phyloP scores from a whole-genome alignment of 176 grass and related monocot species.

The Elaeis guineensis region DNA sequence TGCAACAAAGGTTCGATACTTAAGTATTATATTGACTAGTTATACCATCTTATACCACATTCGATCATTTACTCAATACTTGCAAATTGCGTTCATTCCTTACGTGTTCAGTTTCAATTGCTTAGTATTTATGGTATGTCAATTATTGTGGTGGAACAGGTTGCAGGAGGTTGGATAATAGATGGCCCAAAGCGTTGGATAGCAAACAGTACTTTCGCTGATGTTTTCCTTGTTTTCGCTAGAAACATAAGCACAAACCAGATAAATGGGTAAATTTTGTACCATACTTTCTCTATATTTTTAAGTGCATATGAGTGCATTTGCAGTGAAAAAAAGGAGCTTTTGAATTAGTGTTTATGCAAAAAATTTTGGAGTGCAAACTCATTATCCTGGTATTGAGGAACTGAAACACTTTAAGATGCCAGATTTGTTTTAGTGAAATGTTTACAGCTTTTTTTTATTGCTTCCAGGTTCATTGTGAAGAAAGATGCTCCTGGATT shows the following conservation, averaged over 20 bases:
- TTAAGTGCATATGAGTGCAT: no score
- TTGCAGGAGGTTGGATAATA: slow-evolving; percentile 80
- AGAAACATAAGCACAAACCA: slow-evolving; percentile 77
- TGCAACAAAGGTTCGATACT: slow-evolving; percentile 61
- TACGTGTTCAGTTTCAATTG: neutral
- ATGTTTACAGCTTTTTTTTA: neutral
- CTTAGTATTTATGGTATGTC: neutral
- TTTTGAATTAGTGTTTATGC: no score
- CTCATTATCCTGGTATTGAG: no score
- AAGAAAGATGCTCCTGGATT: slow-evolving; percentile 56
- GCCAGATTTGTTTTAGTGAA: no score
- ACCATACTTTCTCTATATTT: neutral
- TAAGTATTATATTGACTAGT: no score
- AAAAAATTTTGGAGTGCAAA: no score
- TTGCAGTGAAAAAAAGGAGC: no score
- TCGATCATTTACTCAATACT: no score
- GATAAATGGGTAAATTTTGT: slow-evolving; percentile 65
- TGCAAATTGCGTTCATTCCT: no score
- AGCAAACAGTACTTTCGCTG: slow-evolving; percentile 95
- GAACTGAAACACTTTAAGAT: no score
- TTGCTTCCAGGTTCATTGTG: slow-evolving; percentile 52
- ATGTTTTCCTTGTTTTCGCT: slow-evolving; percentile 77
- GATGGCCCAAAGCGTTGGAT: slow-evolving; percentile 96
- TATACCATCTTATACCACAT: no score
- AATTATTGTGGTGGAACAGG: slow-evolving; percentile 34